These are phyloP conservation scores for Alternaria panax DNA, from an alignment of 2,329 filamentous ascomycete genomes.

Conservation along the genomic window DNA sequence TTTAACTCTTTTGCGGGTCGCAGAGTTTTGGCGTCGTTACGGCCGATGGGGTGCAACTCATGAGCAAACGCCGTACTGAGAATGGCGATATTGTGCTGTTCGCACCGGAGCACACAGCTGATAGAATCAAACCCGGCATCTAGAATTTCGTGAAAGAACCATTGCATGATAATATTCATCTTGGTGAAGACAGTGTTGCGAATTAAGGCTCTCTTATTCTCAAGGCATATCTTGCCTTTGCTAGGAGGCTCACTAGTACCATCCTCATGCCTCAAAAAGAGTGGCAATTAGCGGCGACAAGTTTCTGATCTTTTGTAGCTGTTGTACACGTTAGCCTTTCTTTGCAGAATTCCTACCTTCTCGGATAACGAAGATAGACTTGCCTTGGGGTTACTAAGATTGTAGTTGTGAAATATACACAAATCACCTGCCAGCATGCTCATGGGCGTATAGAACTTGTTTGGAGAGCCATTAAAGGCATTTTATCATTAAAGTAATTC, in stretches of 20 bases:
- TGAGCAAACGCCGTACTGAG: background rate
- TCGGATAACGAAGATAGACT: background rate
- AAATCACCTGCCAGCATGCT: background rate
- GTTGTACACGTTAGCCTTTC: background rate
- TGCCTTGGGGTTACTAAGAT: background rate
- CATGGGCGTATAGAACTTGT: background rate
- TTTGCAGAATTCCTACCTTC: background rate
- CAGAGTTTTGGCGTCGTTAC: background rate
- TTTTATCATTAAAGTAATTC: background rate
- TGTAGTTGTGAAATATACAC: background rate
- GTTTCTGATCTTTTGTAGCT: background rate
- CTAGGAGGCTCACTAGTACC: background rate
- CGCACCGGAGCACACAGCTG: background rate
- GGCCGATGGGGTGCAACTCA: background rate
- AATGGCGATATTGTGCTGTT: conserved; percentile 1
- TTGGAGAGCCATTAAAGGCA: background rate
- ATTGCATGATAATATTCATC: background rate
- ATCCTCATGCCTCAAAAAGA: background rate
- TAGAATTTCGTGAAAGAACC: conserved; percentile 1
- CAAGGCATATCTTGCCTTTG: no score
- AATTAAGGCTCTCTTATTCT: background rate
- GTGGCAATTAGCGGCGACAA: background rate
- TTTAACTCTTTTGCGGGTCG: background rate
- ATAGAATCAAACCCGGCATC: background rate
- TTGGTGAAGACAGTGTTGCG: background rate